Conservation (phyloP, 148 eudicot species). For the Camellia sinensis region DNA sequence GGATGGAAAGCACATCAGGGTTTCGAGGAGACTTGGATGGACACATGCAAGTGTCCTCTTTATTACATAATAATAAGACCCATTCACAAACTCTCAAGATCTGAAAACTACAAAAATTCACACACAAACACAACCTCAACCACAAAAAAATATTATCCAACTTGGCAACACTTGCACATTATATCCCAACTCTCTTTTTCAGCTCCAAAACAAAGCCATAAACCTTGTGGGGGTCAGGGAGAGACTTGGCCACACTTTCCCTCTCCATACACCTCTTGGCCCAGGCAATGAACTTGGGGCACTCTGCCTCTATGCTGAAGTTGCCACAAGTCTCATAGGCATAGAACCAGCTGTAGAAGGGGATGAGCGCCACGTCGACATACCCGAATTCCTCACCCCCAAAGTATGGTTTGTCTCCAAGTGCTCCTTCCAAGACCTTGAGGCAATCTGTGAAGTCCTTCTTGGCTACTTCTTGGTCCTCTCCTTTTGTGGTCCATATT, state of each 20-base stretch:
- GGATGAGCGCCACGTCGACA: constrained; percentile 37
- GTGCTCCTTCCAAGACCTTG: constrained; percentile 37
- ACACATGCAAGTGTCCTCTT: not conserved
- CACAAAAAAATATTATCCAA: too few relatives aligned
- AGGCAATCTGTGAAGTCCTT: constrained; percentile 36
- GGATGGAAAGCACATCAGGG: too few relatives aligned
- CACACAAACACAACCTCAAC: not conserved
- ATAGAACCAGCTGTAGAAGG: constrained; percentile 45
- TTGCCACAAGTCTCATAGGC: constrained; percentile 33
- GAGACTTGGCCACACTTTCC: constrained; percentile 31
- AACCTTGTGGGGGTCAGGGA: constrained; percentile 18
- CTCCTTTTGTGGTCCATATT: constrained; percentile 31
- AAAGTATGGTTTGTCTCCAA: constrained; percentile 46
- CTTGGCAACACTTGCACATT: not conserved
- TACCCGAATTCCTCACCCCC: constrained; percentile 50
- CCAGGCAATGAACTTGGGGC: constrained; percentile 46
- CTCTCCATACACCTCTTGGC: constrained; percentile 49
- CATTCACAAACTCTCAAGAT: not conserved
- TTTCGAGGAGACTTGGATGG: too few relatives aligned
- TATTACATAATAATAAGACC: not conserved
- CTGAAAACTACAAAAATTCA: not conserved
- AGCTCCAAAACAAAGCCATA: constrained; percentile 8
- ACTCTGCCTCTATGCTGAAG: constrained; percentile 37
- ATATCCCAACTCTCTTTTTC: not conserved
- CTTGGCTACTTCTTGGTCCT: constrained; percentile 33